A percentile compares a stretch with the other conserved stretches of the same genome.
These are phyloP conservation scores for Populus tremula DNA, from an alignment of 345 rosid genomes.

Conservation along the genomic window DNA sequence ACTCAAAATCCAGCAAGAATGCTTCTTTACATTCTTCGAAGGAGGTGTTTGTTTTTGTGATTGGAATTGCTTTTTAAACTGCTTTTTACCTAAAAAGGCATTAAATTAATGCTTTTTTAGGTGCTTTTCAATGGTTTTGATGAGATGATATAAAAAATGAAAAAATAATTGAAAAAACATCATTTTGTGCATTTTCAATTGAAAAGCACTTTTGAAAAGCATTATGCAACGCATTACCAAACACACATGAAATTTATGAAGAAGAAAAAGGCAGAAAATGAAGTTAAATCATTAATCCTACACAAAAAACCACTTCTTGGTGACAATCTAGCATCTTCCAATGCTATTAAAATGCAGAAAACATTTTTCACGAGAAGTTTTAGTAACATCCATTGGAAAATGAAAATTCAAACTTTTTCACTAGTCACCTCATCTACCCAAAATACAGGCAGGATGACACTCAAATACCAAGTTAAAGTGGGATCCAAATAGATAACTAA, in stretches of 20 bases:
- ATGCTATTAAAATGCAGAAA: not conserved
- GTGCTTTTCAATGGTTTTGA: too few relatives aligned
- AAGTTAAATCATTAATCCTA: not conserved
- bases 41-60: too few relatives aligned
- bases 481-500: not conserved
- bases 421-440: conserved; percentile 3
- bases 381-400: not conserved
- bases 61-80: too few relatives aligned
- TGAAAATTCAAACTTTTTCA: conserved; percentile 11
- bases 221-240: too few relatives aligned
- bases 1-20: not conserved
- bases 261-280: too few relatives aligned
- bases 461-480: not conserved
- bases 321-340: not conserved
- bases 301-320: not conserved
- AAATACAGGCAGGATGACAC: conserved; percentile 4
- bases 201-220: too few relatives aligned
- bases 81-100: too few relatives aligned
- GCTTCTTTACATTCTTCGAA: not conserved
- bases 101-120: too few relatives aligned
- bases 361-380: not conserved
- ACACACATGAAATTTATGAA: not conserved
- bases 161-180: too few relatives aligned
- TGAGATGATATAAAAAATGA: too few relatives aligned
- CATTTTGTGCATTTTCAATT: too few relatives aligned